A percentile compares a stretch with the other conserved stretches of the same genome.
Conservation (phyloP, 1,284 basidiomycete genomes). For the Heterobasidion parviporum region DNA sequence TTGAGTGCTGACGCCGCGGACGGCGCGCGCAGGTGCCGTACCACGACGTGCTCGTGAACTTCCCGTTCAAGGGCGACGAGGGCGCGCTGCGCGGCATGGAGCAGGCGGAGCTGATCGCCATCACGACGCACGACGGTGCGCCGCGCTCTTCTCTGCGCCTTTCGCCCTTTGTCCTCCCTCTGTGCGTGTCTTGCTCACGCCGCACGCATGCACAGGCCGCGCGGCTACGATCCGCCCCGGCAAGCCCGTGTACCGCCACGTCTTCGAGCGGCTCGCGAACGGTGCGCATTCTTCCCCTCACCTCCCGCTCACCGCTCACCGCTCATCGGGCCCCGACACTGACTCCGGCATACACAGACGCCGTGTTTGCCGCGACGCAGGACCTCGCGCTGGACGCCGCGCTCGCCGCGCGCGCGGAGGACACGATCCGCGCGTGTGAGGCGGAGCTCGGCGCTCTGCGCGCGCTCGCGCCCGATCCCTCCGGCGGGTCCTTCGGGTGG, state of each 20-base stretch:
- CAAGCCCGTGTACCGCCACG: conserved; percentile 82
- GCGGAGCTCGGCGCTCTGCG: conserved; percentile 65
- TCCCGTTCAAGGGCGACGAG: conserved; percentile 92
- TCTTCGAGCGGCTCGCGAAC: conserved; percentile 74
- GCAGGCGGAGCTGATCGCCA: conserved; percentile 81
- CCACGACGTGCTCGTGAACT: conserved; percentile 74
- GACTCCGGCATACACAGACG: conserved; percentile 36
- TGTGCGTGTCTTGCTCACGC: not conserved
- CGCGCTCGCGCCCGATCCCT: conserved; percentile 32
- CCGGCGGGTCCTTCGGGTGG: conserved; percentile 14
- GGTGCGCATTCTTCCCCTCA: too few relatives aligned
- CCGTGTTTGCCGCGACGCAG: conserved; percentile 75
- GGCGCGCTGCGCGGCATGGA: conserved; percentile 78
- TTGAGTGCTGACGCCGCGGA: conserved; percentile 1
- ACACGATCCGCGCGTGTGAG: conserved; percentile 65
- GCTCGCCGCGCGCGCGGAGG: conserved; percentile 59
- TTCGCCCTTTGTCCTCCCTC: conserved; percentile 1
- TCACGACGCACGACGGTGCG: conserved; percentile 69
- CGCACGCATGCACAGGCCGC: conserved; percentile 47
- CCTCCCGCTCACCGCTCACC: too few relatives aligned
- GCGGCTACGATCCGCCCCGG: conserved; percentile 82
- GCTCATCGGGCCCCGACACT: conserved; percentile 12
- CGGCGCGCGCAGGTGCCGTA: conserved; percentile 57
- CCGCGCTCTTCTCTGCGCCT: not conserved
- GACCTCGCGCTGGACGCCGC: conserved; percentile 77